These are phyloP conservation scores for Trichoderma asperellum DNA, from an alignment of 2,329 filamentous ascomycete genomes.

Conservation along the genomic window DNA sequence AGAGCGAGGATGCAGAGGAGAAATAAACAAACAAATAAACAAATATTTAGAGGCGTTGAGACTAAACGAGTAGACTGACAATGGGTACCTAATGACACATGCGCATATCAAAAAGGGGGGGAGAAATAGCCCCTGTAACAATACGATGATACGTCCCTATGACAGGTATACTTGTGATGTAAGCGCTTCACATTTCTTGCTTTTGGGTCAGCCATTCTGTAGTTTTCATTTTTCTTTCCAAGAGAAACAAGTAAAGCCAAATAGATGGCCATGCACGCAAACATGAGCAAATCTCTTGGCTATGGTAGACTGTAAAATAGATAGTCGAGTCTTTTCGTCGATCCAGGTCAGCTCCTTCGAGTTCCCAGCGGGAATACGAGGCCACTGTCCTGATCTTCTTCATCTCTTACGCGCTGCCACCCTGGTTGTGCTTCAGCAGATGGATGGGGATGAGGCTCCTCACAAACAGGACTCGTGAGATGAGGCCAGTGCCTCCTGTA, in stretches of 20 bases:
- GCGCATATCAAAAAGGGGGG: neutral
- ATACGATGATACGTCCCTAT: constrained; percentile 29
- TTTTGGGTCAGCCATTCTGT: neutral
- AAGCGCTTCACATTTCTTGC: neutral
- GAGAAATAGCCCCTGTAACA: constrained; percentile 30
- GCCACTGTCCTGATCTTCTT: constrained; percentile 56
- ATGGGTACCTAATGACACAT: constrained; percentile 28
- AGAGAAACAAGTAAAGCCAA: neutral
- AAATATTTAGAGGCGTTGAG: constrained; percentile 6
- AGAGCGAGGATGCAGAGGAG: constrained; percentile 75
- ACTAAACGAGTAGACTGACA: constrained; percentile 18
- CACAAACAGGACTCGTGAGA: constrained; percentile 55
- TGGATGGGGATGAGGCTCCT: constrained; percentile 60
- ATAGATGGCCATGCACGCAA: neutral
- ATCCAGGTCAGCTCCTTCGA: constrained; percentile 10
- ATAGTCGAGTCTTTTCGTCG: neutral
- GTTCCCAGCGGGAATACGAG: constrained; percentile 12
- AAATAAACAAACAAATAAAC: constrained; percentile 61
- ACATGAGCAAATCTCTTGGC: neutral
- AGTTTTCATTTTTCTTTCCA: neutral
- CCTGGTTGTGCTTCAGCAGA: constrained; percentile 41
- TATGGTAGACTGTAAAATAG: constrained; percentile 19
- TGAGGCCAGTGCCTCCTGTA: constrained; percentile 67
- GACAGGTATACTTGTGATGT: neutral
- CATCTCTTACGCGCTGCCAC: constrained; percentile 55